These are phyloP conservation scores for Huntiella abstrusa DNA, from an alignment of 2,329 filamentous ascomycete species.

Conservation along the genomic window DNA sequence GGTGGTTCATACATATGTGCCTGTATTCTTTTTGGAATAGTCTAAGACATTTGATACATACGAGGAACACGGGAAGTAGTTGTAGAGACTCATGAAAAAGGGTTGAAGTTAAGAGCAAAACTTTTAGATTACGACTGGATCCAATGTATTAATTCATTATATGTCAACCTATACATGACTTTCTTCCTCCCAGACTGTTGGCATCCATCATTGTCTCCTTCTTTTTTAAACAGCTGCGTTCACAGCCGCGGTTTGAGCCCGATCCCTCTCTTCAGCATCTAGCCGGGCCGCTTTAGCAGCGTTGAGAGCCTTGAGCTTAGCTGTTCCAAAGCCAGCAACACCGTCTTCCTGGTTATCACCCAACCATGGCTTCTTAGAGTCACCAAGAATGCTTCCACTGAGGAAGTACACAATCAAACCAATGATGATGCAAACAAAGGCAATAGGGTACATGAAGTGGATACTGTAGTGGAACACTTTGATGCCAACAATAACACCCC, in stretches of 20 bases:
- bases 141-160: no score
- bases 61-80: no score
- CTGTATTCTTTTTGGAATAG: no score
- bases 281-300: conserved; percentile 21
- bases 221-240: neutral
- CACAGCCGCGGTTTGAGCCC: neutral
- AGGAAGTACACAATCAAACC: conserved; percentile 80
- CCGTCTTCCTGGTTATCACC: conserved; percentile 71
- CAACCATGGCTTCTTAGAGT: conserved; percentile 89
- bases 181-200: no score
- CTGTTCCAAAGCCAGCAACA: conserved; percentile 64
- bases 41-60: no score
- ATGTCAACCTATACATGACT: no score
- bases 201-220: neutral
- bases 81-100: no score
- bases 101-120: no score
- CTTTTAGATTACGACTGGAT: no score
- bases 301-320: conserved; percentile 55
- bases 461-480: conserved; percentile 64
- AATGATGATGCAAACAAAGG: conserved; percentile 79
- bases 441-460: conserved; percentile 86
- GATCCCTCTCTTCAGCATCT: neutral
- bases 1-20: neutral
- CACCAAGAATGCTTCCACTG: conserved; percentile 61
- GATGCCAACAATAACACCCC: conserved; percentile 85